phyloP scores from a whole-genome alignment of 2,329 filamentous ascomycete species.

The Cordyceps cicadae region DNA sequence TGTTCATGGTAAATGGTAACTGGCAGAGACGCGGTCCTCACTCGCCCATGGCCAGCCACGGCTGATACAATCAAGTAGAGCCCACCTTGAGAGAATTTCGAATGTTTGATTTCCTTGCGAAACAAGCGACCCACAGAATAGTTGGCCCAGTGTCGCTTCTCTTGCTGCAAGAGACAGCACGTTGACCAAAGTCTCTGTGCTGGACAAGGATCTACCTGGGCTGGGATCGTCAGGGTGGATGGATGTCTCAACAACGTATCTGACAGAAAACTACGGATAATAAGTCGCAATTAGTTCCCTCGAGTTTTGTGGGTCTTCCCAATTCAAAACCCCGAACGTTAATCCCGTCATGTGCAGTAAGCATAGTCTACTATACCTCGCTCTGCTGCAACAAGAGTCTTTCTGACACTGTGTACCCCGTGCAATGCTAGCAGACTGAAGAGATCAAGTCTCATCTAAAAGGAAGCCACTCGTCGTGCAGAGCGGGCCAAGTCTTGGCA shows the following conservation, averaged over 20 bases:
- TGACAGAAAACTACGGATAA: background rate
- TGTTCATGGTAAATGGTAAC: no score
- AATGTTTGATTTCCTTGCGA: background rate
- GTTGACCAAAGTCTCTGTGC: background rate
- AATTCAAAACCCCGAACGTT: background rate
- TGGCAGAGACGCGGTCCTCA: background rate
- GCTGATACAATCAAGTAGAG: background rate
- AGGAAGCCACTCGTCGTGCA: background rate
- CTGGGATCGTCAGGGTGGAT: conserved; percentile 1
- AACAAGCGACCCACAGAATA: background rate
- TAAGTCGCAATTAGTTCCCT: background rate
- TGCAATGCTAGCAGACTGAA: background rate
- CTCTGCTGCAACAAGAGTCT: background rate
- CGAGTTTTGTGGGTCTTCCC: background rate
- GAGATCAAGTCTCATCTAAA: background rate
- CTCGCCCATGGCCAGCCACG: background rate
- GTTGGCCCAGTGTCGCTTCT: background rate
- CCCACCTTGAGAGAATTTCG: background rate
- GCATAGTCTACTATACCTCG: background rate
- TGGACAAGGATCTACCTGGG: background rate
- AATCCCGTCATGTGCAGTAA: background rate
- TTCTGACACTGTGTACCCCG: background rate
- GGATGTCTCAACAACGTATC: background rate
- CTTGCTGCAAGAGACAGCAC: background rate
- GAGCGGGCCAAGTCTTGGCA: conserved; percentile 1